phyloP scores from a whole-genome alignment of 768 basidiomycete genomes.

The Crucibulum laeve region DNA sequence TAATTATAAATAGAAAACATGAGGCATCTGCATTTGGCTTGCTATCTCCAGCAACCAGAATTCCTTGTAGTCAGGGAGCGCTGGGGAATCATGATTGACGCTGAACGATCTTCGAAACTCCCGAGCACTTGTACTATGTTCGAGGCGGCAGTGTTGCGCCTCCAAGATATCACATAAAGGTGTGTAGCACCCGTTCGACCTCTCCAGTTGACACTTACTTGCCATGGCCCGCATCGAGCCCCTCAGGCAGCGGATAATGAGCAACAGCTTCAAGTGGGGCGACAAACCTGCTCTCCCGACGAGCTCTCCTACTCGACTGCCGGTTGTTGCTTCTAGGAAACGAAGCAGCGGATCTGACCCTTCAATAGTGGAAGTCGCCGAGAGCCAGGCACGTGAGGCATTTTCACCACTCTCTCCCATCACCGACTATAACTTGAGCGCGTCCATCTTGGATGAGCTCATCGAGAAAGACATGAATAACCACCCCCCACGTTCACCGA shows the following conservation, averaged over 20 bases:
- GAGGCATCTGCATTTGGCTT: too few relatives aligned
- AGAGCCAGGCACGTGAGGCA: neutral
- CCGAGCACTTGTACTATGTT: too few relatives aligned
- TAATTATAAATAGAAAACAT: too few relatives aligned
- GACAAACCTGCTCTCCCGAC: neutral
- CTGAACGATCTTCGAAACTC: too few relatives aligned
- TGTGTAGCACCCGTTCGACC: neutral
- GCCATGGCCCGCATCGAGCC: neutral
- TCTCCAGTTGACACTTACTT: neutral
- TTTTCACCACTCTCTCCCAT: neutral
- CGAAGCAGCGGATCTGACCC: neutral
- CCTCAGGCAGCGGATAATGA: neutral
- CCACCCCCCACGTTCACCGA: too few relatives aligned
- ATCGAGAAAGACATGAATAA: neutral
- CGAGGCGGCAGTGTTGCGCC: too few relatives aligned
- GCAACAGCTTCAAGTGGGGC: neutral
- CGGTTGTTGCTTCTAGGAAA: too few relatives aligned
- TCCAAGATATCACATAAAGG: neutral
- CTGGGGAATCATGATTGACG: too few relatives aligned
- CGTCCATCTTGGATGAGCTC: neutral
- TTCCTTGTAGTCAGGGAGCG: too few relatives aligned
- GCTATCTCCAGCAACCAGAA: too few relatives aligned
- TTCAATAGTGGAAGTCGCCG: neutral
- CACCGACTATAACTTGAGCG: neutral
- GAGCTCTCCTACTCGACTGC: neutral